Base-by-base conservation (phyloP, 352 stramenopile species). In the Albugo candida region DNA sequence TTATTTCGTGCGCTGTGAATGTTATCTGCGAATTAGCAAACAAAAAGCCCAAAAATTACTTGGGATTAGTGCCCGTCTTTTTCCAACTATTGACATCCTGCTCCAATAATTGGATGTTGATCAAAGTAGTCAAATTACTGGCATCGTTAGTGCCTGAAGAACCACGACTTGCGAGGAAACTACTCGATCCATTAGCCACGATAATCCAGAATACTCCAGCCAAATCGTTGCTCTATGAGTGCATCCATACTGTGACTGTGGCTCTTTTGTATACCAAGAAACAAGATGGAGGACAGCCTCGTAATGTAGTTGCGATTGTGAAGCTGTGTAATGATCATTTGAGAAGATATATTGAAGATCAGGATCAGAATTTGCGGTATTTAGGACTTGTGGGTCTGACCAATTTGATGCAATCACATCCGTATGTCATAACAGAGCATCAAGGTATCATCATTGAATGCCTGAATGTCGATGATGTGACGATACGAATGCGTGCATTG, bases 101-200 rank as follows among this genome's bases (percentile, higher is more conserved):
- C 10, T 95, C 81, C 51, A 99, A 99, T 68, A 99, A 99, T 67
- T 99, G 95, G 95, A 99, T 99, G 94, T 81, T 99, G 47, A 99
- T 99, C 71, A 99, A 99, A 67, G 94, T 99, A 8, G 94, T 99
- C 44, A 99, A 99, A 68, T 78, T 99, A 38, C 66, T 99, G 52
- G 91, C 89, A 20, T 93, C 83, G 21, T 66, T 99, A 13, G 93
- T 99, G 34, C 82, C 92, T 0, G 91, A 99, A 58, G 95, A 99
- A 65, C 95, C 95, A 13, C 75, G 95, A 13, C 68, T 99, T 20
- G 95, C 95, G 1, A 74, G 95, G 20, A 99, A 99, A 59, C 58
- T 99, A 27, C 66, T 99, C 34, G 95, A 99, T 45, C 95, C 95
- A 18, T 62, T 99, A 18, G 84, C 93, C 10, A 95, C 86, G 0